Conservation (phyloP, 257 asterid species). For the Salvia splendens region DNA sequence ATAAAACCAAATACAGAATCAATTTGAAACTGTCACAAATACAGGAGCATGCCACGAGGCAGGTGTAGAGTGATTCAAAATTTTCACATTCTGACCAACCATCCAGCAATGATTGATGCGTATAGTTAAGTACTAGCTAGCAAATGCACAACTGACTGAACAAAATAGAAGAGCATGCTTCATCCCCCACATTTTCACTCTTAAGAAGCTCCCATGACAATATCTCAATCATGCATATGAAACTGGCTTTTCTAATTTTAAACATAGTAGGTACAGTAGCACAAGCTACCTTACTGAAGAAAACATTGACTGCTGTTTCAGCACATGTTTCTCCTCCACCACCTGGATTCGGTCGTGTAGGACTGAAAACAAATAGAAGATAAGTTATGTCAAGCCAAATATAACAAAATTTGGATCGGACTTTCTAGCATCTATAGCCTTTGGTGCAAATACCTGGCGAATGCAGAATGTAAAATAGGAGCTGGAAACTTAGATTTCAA, state of each 20-base stretch:
- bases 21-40: conserved; percentile 4
- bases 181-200: no score
- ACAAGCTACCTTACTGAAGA: conserved; percentile 83
- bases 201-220: neutral
- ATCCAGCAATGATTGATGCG: conserved; percentile 2
- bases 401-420: conserved; percentile 16
- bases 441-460: conserved; percentile 65
- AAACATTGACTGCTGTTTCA: conserved; percentile 84
- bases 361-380: conserved; percentile 55
- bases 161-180: neutral
- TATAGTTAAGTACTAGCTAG: conserved; percentile 21
- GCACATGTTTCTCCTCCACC: conserved; percentile 99
- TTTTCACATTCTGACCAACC: neutral
- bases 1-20: neutral
- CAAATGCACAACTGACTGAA: neutral
- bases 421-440: conserved; percentile 21
- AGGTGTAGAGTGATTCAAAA: conserved; percentile 12
- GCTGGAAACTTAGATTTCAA: conserved; percentile 73
- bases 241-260: conserved; percentile 3
- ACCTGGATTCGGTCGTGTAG: conserved; percentile 93
- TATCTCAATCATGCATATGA: neutral
- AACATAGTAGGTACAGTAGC: conserved; percentile 13
- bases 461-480: conserved; percentile 90
- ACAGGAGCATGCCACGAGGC: neutral
- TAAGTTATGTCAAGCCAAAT: conserved; percentile 2